Conservation (phyloP, 176 grass and related monocot genomes). For the Cenchrus purpureus region DNA sequence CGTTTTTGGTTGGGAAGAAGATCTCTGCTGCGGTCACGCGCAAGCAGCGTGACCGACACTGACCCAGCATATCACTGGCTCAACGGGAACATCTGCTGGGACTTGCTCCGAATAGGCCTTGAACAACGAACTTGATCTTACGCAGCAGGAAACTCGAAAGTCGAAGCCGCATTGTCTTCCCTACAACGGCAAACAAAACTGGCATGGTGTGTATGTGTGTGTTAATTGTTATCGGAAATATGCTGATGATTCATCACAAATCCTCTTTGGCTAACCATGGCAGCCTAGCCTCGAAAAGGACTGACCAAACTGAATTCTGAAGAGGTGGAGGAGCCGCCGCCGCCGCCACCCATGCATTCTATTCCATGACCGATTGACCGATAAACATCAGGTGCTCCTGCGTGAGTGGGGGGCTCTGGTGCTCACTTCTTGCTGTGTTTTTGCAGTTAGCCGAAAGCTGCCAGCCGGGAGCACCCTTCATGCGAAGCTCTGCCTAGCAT, state of each 20-base stretch:
- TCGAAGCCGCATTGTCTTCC: background rate
- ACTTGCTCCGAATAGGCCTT: background rate
- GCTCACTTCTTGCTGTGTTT: background rate
- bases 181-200: background rate
- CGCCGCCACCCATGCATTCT: background rate
- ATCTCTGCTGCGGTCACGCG: background rate
- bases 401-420: background rate
- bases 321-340: background rate
- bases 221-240: background rate
- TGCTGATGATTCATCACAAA: background rate
- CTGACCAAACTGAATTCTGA: background rate
- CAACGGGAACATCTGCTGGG: background rate
- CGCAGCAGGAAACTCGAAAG: background rate
- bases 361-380: background rate
- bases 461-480: background rate
- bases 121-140: background rate
- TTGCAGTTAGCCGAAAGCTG: constrained; percentile 24
- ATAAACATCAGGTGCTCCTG: background rate
- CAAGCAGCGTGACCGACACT: background rate
- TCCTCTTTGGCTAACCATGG: background rate
- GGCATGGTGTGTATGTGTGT: background rate
- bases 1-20: background rate
- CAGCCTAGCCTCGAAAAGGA: background rate
- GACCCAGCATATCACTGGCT: background rate
- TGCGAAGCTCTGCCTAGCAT: background rate